phyloP scores from a whole-genome alignment of 139 green algal genomes.

The Chlorella sp. region DNA sequence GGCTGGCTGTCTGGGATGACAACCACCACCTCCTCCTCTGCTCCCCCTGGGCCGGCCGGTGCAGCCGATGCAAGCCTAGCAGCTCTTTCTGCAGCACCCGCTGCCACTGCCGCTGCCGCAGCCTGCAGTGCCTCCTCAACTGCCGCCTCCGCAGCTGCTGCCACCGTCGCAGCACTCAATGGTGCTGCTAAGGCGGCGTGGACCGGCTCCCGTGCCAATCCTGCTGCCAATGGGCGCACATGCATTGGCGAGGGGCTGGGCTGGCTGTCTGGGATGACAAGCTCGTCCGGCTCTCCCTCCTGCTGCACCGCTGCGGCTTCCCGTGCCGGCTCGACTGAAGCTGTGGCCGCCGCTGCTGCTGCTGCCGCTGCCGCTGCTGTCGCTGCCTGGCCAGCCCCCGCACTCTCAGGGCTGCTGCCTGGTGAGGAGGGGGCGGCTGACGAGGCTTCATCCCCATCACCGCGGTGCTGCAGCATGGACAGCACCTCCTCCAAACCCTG shows the following conservation, averaged over 20 bases:
- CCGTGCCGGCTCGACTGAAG: background rate
- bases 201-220: too few species aligned
- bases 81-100: background rate
- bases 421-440: background rate
- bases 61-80: background rate
- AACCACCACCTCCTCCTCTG: background rate
- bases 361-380: background rate
- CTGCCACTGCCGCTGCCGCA: background rate
- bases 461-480: background rate
- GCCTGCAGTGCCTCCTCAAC: background rate
- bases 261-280: background rate
- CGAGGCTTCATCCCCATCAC: background rate
- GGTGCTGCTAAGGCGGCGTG: background rate
- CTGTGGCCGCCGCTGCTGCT: background rate
- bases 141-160: background rate
- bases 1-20: conserved; percentile 27
- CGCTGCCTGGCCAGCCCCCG: background rate
- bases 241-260: background rate
- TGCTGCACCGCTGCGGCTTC: background rate
- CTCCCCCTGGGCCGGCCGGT: background rate
- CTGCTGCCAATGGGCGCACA: background rate
- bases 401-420: background rate
- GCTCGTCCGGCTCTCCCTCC: background rate
- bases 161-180: background rate
- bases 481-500: background rate